Conservation (phyloP, 495 filamentous ascomycete genomes). For the Penicillium psychrofluorescens region DNA sequence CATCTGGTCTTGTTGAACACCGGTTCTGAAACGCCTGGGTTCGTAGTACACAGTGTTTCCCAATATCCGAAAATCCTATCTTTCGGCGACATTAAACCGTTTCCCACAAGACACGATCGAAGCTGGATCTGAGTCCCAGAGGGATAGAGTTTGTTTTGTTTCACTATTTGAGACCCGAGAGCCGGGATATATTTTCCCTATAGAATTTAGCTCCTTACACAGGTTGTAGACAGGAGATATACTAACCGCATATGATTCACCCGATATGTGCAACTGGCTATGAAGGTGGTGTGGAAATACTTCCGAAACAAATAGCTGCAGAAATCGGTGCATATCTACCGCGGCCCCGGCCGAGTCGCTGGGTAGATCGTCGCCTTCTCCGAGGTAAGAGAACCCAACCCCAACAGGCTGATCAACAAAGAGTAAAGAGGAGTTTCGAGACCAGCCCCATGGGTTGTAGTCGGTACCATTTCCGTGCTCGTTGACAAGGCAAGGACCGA, state of each 20-base stretch:
- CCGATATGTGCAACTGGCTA: slow-evolving; percentile 25
- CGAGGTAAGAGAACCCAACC: slow-evolving; percentile 38
- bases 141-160: slow-evolving; percentile 26
- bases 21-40: slow-evolving; percentile 29
- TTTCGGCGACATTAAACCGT: slow-evolving; percentile 28
- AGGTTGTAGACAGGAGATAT: too few species aligned
- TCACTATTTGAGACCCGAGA: slow-evolving; percentile 26
- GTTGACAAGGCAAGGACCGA: slow-evolving; percentile 38
- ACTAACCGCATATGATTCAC: slow-evolving; percentile 28
- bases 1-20: slow-evolving; percentile 38
- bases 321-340: slow-evolving; percentile 33
- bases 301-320: slow-evolving; percentile 33
- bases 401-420: slow-evolving; percentile 40
- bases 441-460: slow-evolving; percentile 42
- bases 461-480: slow-evolving; percentile 28
- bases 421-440: slow-evolving; percentile 35
- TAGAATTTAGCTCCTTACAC: neutral
- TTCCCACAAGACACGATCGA: slow-evolving; percentile 28
- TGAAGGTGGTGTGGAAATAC: slow-evolving; percentile 26
- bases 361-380: slow-evolving; percentile 19
- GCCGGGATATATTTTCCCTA: slow-evolving; percentile 33
- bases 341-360: slow-evolving; percentile 19
- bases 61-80: slow-evolving; percentile 31
- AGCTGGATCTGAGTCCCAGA: slow-evolving; percentile 21
- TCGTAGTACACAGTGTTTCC: slow-evolving; percentile 39